A percentile compares a stretch with the other conserved stretches of the same genome.
Conservation (phyloP, 257 asterid species). For the Lantana camara region DNA sequence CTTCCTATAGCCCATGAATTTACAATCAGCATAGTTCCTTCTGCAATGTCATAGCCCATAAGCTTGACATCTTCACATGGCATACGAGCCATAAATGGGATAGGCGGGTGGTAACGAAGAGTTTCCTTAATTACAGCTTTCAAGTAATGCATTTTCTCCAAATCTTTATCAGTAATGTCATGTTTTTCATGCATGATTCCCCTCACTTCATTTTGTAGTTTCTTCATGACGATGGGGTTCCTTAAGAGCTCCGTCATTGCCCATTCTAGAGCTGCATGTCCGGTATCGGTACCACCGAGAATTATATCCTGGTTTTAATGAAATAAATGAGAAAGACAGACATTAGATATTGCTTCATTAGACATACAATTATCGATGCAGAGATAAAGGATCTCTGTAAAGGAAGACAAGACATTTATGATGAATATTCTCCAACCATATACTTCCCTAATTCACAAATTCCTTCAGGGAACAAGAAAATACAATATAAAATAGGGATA, state of each 20-base stretch:
- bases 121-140: slow-evolving; percentile 51
- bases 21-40: slow-evolving; percentile 35
- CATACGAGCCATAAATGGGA: slow-evolving; percentile 37
- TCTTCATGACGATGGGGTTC: slow-evolving; percentile 36
- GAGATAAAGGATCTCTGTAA: too few species aligned
- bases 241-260: slow-evolving; percentile 48
- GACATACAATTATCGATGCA: too few species aligned
- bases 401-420: too few species aligned
- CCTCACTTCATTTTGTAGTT: slow-evolving; percentile 40
- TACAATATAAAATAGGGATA: too few species aligned
- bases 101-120: slow-evolving; percentile 42
- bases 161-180: slow-evolving; percentile 39
- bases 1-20: slow-evolving; percentile 51
- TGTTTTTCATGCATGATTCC: slow-evolving; percentile 18
- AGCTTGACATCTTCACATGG: slow-evolving; percentile 33
- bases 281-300: slow-evolving; percentile 56
- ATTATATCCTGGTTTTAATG: slow-evolving; percentile 38
- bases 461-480: too few species aligned
- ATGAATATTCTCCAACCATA: too few species aligned
- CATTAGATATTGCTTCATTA: too few species aligned
- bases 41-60: slow-evolving; percentile 42
- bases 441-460: too few species aligned
- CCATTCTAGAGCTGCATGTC: slow-evolving; percentile 43
- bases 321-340: not conserved
- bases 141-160: slow-evolving; percentile 47